Base-by-base conservation (phyloP, 148 eudicot species). In the Rhododendron mucronatum region DNA sequence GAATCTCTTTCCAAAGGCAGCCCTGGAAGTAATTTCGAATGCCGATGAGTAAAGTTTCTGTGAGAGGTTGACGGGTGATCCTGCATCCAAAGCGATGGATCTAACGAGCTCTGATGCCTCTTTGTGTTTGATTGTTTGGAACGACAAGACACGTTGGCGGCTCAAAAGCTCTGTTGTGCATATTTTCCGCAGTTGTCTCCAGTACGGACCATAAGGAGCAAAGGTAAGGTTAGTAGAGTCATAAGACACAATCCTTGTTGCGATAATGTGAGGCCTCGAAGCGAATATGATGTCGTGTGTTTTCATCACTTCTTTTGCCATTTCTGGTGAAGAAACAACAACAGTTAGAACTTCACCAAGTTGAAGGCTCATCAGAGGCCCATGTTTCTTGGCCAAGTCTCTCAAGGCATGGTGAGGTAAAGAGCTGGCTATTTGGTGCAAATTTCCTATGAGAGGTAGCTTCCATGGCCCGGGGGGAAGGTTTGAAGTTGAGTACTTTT, bases 131-230 rank as follows among this genome's bases (percentile, higher is more conserved):
- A 88, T 74, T 2, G 82, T 8, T 20, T 8, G n/a, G 26, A 76
- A 76, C 9, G 48, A 39, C 12, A 37, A 3, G 14, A 90, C 87
- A 2, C 88, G 85, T n/a, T 83, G 86, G 7, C 30, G 9, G 55
- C 85, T 87, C 55, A 88, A 48, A 74, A 89, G 91, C 88, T 87
- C 91, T 50, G 85, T 44, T 5, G 44, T 35, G 82, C 89, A 88
- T 14, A 89, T 81, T 59, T 86, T 89, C 10, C 84, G 26, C 26
- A 76, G 1, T 76, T 39, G 80, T 76, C 50, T 76, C 80, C 48
- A 77, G 26, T 41, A 77, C 2, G 23, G 26, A 39, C 80, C 80
- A 18, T 77, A 77, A 8, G 80, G 80, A 41, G 51, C 23, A 0
- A 77, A 77, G 13, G 0, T 5, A 0, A 77, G n/a, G 26, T 21